Evolutionary conservation across 208 protist genomes (phyloP).

Genomic region (Leishmania martiniquensis): DNA sequence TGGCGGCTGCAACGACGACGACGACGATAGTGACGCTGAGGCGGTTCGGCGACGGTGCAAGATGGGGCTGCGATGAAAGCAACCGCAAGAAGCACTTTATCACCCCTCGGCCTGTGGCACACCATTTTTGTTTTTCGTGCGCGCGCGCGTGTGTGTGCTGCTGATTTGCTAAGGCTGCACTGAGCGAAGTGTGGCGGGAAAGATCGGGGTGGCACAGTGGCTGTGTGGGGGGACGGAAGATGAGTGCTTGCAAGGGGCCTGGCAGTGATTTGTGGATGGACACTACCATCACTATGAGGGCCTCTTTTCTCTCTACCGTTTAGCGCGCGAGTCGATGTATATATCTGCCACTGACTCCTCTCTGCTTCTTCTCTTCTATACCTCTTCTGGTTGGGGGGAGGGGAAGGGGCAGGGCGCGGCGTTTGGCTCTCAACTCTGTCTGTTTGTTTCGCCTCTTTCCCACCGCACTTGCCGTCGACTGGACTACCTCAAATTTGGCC

Average conservation of each 20-base stretch:
- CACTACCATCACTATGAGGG: neutral
- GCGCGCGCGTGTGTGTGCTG: neutral
- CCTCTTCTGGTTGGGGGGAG: no score
- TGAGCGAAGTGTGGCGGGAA: no score
- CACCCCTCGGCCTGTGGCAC: neutral
- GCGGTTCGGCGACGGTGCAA: neutral
- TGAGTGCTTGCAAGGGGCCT: no score
- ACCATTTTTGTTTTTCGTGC: neutral
- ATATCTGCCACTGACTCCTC: neutral
- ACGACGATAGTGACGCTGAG: slow-evolving; percentile 41
- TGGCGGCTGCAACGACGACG: slow-evolving; percentile 26
- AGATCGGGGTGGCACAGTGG: no score
- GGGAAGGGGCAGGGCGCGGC: no score
- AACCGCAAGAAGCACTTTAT: neutral
- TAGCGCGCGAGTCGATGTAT: neutral
- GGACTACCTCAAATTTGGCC: neutral
- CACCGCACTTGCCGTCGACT: neutral
- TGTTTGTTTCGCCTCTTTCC: neutral
- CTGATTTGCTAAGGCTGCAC: neutral
- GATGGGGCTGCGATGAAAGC: slow-evolving; percentile 3
- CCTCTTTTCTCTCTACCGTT: neutral
- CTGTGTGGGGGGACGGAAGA: no score
- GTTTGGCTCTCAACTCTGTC: neutral
- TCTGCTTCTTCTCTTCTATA: neutral
- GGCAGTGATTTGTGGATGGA: no score